phyloP scores from a whole-genome alignment of 2,329 filamentous ascomycete species.

The Penicillium polonicum region DNA sequence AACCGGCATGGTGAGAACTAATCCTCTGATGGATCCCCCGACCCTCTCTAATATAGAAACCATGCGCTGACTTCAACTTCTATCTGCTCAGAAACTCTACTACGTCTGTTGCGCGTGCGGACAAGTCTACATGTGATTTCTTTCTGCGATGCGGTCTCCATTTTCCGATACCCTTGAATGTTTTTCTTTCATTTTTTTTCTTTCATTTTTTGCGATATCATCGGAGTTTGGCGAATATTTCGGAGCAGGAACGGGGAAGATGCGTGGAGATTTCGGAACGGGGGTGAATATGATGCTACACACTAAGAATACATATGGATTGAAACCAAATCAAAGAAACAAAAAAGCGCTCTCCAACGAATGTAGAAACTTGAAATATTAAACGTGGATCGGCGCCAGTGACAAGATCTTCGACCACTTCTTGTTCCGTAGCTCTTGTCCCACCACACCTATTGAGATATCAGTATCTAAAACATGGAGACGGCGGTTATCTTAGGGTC shows the following conservation, averaged over 20 bases:
- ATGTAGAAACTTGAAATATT: conserved; percentile 35
- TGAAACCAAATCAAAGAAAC: conserved; percentile 16
- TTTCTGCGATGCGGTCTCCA: conserved; percentile 20
- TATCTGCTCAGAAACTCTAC: conserved; percentile 70
- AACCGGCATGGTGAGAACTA: conserved; percentile 84
- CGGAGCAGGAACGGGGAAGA: background rate
- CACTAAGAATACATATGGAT: conserved; percentile 35
- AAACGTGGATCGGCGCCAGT: conserved; percentile 81
- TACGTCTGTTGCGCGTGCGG: conserved; percentile 94
- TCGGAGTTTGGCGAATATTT: conserved; percentile 9
- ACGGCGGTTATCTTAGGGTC: background rate
- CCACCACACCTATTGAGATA: conserved; percentile 67
- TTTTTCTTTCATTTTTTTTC: conserved; percentile 17
- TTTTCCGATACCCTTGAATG: conserved; percentile 32
- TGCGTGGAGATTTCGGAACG: conserved; percentile 11
- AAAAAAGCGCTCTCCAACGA: conserved; percentile 31
- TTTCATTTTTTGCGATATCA: conserved; percentile 13
- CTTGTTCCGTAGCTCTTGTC: conserved; percentile 81
- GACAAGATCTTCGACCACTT: conserved; percentile 99
- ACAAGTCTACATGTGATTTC: conserved; percentile 65
- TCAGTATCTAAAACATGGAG: conserved; percentile 21
- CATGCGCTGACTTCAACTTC: conserved; percentile 14
- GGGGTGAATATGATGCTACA: background rate
- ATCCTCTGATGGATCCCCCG: conserved; percentile 2
- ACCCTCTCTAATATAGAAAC: background rate